Evolutionary conservation across 2,329 filamentous ascomycete species (phyloP), one percentile per base, ranked within the genome.

Genomic region (Lasiodiplodia citricola): DNA sequence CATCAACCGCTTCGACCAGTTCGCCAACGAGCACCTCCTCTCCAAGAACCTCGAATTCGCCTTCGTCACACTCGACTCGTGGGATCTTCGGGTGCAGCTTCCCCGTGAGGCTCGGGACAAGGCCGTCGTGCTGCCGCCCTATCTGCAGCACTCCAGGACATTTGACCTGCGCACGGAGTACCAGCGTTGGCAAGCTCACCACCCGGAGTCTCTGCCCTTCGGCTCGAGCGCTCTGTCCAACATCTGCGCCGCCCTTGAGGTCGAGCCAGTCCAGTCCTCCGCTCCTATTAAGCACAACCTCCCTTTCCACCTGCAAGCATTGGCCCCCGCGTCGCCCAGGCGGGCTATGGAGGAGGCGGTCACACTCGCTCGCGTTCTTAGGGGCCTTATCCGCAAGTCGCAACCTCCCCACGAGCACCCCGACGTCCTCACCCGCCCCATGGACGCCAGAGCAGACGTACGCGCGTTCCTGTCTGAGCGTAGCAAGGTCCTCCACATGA

Each of bases 261-360:
- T 99, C 58, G 96, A 99, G 82, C 94, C 96, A 68, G 94, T 99
- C 47, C 94, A 98, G 83, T 95, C 94, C 13, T 98, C 94, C 77
- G 95, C 96, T 68, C 96, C 96, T 55, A 98, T 99, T 83, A 99
- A 98, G 83, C 96, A 98, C 81, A 98, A 98, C 80, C 87, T 99
- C 50, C 96, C 96, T 13, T 99, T 99, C 84, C 96, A 99, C 80
- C 86, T 99, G 71, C 96, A 99, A 84, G 95, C 96, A 14, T 86
- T 99, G 71, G 96, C 96, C 60, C 96, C 96, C 54, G 95, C 96
- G 31, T 98, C 95, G 62, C 96, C 96, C 68, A 92, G 96, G 71
- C 92, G 96, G 75, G 96, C 96, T 56, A 97, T 99, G 91, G 96
- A 99, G 80, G 96, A 99, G 83, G 93, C 96, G 35, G 91, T 99